These are phyloP conservation scores for Ascomycota sp. DNA, from an alignment of 2,329 filamentous ascomycete genomes.

Conservation along the genomic window DNA sequence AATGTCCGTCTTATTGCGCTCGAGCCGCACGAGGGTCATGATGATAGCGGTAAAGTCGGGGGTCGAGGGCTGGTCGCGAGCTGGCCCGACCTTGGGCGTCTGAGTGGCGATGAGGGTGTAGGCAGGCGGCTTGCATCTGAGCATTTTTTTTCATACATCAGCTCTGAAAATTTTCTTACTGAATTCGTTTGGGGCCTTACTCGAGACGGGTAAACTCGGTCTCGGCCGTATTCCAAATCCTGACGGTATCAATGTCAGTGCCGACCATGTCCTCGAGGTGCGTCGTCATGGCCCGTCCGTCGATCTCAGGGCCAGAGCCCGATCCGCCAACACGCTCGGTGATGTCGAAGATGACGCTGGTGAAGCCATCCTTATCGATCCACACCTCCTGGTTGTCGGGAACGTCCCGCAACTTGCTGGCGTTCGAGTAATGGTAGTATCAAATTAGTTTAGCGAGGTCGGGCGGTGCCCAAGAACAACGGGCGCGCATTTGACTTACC, in stretches of 20 bases:
- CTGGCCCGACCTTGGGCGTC: conserved; percentile 17
- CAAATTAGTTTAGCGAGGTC: neutral
- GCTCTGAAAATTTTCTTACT: too few species aligned
- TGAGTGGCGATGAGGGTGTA: conserved; percentile 50
- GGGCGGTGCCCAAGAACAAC: neutral
- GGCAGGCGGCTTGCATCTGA: conserved; percentile 26
- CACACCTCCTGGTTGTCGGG: conserved; percentile 84
- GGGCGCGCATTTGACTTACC: conserved; percentile 20
- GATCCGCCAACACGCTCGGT: conserved; percentile 50
- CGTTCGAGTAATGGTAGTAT: neutral
- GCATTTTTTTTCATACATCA: neutral
- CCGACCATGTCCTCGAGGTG: conserved; percentile 49
- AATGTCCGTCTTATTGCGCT: conserved; percentile 55
- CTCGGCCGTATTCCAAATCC: conserved; percentile 42
- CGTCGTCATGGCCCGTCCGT: conserved; percentile 46
- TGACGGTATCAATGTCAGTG: conserved; percentile 37
- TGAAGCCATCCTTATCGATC: conserved; percentile 63
- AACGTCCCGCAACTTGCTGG: conserved; percentile 48
- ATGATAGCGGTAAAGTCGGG: conserved; percentile 53
- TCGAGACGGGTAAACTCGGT: conserved; percentile 33
- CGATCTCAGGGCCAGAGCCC: conserved; percentile 31
- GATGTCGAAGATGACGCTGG: conserved; percentile 76
- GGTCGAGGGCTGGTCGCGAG: conserved; percentile 14
- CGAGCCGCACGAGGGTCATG: conserved; percentile 54
- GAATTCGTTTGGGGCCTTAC: too few species aligned